Base-by-base conservation (phyloP, 2,329 filamentous ascomycete species). In the Leptographium lundbergii region DNA sequence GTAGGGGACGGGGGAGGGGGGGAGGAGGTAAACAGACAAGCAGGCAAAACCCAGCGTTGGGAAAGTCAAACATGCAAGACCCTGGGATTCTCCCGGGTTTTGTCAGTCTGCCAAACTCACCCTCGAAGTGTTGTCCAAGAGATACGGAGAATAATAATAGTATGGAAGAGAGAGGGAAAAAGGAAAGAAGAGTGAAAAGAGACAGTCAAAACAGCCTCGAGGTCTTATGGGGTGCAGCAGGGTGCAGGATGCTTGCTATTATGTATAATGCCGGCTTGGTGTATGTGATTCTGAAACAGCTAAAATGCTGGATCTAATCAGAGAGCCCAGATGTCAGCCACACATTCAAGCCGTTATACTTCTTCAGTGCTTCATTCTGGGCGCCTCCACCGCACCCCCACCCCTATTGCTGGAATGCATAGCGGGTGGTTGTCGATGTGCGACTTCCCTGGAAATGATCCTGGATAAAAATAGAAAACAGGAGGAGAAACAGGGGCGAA, bases 281-380 rank as follows among this genome's bases (percentile, higher is more conserved):
- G 55, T 59, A 29, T 61, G 54, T 51, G 52, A 61, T 61, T 61
- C 56, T 64, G 63, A 64, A 64, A 64, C 63, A 59, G 54, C 57
- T 54, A 50, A 50, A 59, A 56, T 24, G 53, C 56, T 60, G 57
- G 29, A 54, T 56, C 61, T 60, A 62, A 57, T 58, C 60, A 61
- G 57, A 60, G 60, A 60, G 52, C 17, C 34, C 29, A 45, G 58
- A 60, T 59, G 60, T 61, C 57, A 60, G 61, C 61, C 54, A 61
- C 50, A 45, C 56, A 61, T 29, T 54, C 42, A 45, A 60, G 47
- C 61, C 58, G 59, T 61, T 62, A 47, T 59, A 62, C 54, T 60
- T 60, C 55, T 57, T 47, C 45, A 54, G 52, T 56, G 52, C 24
- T 34, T 39, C 14, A 36, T 51, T 58, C 51, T 50, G 47, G 51